phyloP scores from a whole-genome alignment of 2,329 filamentous ascomycete genomes.

The Aspergillus neotritici region DNA sequence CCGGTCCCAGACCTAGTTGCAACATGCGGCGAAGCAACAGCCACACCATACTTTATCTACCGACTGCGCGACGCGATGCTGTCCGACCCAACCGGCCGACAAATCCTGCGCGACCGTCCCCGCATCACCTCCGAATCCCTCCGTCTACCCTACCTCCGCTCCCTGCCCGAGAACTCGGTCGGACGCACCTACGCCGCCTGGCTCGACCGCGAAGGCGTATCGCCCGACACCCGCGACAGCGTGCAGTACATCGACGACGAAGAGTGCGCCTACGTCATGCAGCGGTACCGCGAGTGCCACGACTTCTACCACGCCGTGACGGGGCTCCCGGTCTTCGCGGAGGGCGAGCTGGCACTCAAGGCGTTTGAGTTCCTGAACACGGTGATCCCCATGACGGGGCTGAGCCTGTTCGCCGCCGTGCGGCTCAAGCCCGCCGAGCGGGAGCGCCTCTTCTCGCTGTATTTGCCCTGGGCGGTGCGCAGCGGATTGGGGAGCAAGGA shows the following conservation, averaged over 20 bases:
- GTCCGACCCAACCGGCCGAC: constrained; percentile 70
- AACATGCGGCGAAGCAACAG: constrained; percentile 86
- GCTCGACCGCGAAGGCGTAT: constrained; percentile 91
- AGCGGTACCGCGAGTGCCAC: constrained; percentile 93
- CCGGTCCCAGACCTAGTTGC: constrained; percentile 73
- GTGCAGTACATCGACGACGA: constrained; percentile 92
- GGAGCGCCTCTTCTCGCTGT: constrained; percentile 56
- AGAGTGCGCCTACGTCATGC: constrained; percentile 97
- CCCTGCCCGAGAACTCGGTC: constrained; percentile 66
- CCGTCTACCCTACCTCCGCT: constrained; percentile 63
- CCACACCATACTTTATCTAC: constrained; percentile 90
- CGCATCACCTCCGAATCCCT: constrained; percentile 72
- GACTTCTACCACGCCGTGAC: constrained; percentile 97
- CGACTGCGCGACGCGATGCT: constrained; percentile 92
- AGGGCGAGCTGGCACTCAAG: constrained; percentile 96
- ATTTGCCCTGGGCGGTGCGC: constrained; percentile 83
- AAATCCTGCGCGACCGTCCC: constrained; percentile 84
- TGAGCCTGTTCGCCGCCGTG: constrained; percentile 69
- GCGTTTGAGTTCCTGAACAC: constrained; percentile 97
- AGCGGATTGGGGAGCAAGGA: constrained; percentile 74
- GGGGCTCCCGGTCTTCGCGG: constrained; percentile 81
- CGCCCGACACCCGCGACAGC: constrained; percentile 74
- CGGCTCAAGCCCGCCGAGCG: constrained; percentile 60
- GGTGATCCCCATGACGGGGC: constrained; percentile 85
- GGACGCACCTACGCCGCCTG: constrained; percentile 79